phyloP scores from a whole-genome alignment of 2,329 filamentous ascomycete genomes.

The Chaetomiaceae sp. region DNA sequence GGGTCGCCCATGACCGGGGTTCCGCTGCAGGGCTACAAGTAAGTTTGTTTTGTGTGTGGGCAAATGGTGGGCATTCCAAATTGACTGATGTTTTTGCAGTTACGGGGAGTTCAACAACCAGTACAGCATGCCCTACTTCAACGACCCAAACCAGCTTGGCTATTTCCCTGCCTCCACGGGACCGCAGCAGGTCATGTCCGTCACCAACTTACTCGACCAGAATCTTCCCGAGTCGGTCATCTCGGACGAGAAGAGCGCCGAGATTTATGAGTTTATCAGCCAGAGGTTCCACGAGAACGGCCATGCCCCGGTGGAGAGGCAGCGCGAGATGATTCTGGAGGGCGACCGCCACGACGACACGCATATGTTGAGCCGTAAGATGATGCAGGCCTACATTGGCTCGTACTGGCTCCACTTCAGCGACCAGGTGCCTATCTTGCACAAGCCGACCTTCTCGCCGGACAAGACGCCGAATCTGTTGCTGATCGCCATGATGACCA shows the following conservation, averaged over 20 bases:
- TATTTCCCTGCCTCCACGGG: conserved; percentile 52
- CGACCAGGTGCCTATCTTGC: conserved; percentile 86
- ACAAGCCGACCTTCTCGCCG: conserved; percentile 87
- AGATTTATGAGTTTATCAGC: conserved; percentile 75
- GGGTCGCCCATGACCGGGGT: conserved; percentile 48
- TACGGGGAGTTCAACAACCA: conserved; percentile 48
- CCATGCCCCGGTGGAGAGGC: conserved; percentile 64
- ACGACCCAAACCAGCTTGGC: conserved; percentile 42
- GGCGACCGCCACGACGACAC: conserved; percentile 63
- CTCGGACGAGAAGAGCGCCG: conserved; percentile 80
- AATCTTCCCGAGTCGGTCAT: conserved; percentile 72
- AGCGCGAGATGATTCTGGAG: conserved; percentile 70
- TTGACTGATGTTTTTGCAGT: conserved; percentile 32
- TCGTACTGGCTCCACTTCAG: conserved; percentile 96
- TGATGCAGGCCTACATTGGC: conserved; percentile 92
- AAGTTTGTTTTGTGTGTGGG: conserved; percentile 27
- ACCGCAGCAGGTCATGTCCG: conserved; percentile 78
- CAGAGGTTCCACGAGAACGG: conserved; percentile 76
- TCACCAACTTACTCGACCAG: conserved; percentile 77
- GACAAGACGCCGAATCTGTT: conserved; percentile 81
- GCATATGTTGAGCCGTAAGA: conserved; percentile 73
- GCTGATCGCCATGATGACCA: conserved; percentile 82
- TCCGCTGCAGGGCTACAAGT: conserved; percentile 46
- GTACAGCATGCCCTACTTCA: conserved; percentile 45
- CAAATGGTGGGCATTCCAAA: too few species aligned